These are phyloP conservation scores for Apiotrichum veenhuisii DNA, from an alignment of 1,284 basidiomycete species.

Conservation along the genomic window DNA sequence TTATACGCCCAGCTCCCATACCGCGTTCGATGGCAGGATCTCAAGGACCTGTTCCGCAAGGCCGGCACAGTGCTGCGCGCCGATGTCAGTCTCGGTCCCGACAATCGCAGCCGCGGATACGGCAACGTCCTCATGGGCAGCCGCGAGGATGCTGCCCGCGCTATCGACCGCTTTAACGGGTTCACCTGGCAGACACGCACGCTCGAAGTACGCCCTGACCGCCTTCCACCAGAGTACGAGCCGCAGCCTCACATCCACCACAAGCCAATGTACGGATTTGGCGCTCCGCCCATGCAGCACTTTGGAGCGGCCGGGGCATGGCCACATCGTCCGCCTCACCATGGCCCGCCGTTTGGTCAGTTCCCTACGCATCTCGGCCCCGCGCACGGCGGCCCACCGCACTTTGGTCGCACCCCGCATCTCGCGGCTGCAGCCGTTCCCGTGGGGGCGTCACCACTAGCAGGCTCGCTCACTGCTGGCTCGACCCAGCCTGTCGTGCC, in stretches of 20 bases:
- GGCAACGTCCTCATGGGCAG: slow-evolving; percentile 88
- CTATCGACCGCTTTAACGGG: slow-evolving; percentile 76
- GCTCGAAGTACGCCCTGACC: slow-evolving; percentile 80
- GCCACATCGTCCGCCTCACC: slow-evolving; percentile 16
- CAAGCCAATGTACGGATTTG: slow-evolving; percentile 23
- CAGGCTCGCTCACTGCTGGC: slow-evolving; percentile 35
- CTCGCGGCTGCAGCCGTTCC: slow-evolving; percentile 19
- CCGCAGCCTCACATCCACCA: slow-evolving; percentile 48
- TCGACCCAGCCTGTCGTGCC: background rate
- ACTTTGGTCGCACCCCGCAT: slow-evolving; percentile 11
- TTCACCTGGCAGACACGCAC: slow-evolving; percentile 88
- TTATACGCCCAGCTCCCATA: slow-evolving; percentile 67
- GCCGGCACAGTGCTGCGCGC: slow-evolving; percentile 92
- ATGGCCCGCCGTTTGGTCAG: slow-evolving; percentile 30
- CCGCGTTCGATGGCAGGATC: slow-evolving; percentile 92
- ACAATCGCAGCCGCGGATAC: slow-evolving; percentile 87
- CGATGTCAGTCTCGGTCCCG: slow-evolving; percentile 85
- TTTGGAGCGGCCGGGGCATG: slow-evolving; percentile 15
- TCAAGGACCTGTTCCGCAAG: slow-evolving; percentile 93
- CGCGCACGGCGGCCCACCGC: slow-evolving; percentile 14
- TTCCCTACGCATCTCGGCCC: slow-evolving; percentile 18
- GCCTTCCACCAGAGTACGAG: slow-evolving; percentile 60
- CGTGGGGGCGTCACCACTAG: slow-evolving; percentile 41
- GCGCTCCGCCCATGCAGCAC: slow-evolving; percentile 17
- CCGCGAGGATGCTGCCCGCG: slow-evolving; percentile 84